phyloP scores from a whole-genome alignment of 805 yeast species.

The Candida insectorum region DNA sequence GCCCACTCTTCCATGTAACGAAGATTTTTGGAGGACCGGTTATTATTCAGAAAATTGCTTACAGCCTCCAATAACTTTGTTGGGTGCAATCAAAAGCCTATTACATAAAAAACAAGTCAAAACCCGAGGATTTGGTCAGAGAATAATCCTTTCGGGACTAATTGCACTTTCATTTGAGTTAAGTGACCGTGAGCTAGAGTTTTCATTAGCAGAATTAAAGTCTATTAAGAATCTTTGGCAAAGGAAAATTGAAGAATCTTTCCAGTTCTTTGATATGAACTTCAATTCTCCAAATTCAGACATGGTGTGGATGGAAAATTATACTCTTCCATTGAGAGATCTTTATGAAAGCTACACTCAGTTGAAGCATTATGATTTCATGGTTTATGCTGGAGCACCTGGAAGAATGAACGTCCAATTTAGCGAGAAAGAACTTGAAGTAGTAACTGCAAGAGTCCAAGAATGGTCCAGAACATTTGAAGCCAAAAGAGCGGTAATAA shows the following conservation, averaged over 20 bases:
- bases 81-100: slow-evolving; percentile 18
- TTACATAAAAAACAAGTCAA: slow-evolving; percentile 16
- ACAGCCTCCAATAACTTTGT: slow-evolving; percentile 15
- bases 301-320: slow-evolving; percentile 15
- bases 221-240: slow-evolving; percentile 12
- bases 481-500: slow-evolving; percentile 52
- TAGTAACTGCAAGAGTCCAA: slow-evolving; percentile 45
- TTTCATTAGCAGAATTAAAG: slow-evolving; percentile 18
- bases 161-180: slow-evolving; percentile 16
- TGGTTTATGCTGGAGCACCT: slow-evolving; percentile 26
- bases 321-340: slow-evolving; percentile 16
- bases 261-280: slow-evolving; percentile 11
- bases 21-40: slow-evolving; percentile 20
- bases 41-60: slow-evolving; percentile 10
- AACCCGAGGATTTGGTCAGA: slow-evolving; percentile 17
- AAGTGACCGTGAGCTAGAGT: slow-evolving; percentile 17
- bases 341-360: slow-evolving; percentile 20
- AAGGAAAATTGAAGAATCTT: slow-evolving; percentile 10
- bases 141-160: slow-evolving; percentile 16
- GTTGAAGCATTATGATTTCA: slow-evolving; percentile 24
- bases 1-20: slow-evolving; percentile 22
- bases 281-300: slow-evolving; percentile 11
- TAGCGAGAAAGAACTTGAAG: slow-evolving; percentile 36
- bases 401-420: slow-evolving; percentile 42
- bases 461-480: slow-evolving; percentile 48